Percentiles rank a stretch among this genome's conserved stretches.
These are phyloP conservation scores for Didymellaceae sp. DNA, from an alignment of 2,329 filamentous ascomycete species.

Conservation along the genomic window DNA sequence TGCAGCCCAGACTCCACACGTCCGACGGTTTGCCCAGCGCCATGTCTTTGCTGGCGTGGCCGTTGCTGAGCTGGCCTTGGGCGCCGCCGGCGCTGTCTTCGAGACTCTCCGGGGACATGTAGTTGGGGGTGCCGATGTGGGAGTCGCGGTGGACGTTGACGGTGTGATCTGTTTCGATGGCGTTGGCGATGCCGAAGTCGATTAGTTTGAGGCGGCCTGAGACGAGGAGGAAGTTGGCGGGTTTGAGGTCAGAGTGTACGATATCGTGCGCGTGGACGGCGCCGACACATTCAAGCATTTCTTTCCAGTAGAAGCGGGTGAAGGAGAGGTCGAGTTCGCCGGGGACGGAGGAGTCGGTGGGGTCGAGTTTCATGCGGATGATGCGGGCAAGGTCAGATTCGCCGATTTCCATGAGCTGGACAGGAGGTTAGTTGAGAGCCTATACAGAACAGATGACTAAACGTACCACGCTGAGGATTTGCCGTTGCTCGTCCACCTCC, in stretches of 20 bases:
- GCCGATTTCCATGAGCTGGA: conserved; percentile 92
- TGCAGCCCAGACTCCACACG: conserved; percentile 95
- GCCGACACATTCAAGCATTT: conserved; percentile 96
- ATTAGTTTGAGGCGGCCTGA: conserved; percentile 92
- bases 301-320: conserved; percentile 98
- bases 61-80: conserved; percentile 51
- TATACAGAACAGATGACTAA: conserved; percentile 25
- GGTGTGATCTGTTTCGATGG: conserved; percentile 93
- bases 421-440: conserved; percentile 1
- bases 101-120: conserved; percentile 96
- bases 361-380: conserved; percentile 70
- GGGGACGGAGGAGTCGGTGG: conserved; percentile 56
- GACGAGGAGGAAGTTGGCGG: conserved; percentile 94
- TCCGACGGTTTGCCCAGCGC: conserved; percentile 96
- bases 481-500: conserved; percentile 91
- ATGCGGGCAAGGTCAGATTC: conserved; percentile 92
- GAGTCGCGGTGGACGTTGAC: conserved; percentile 97
- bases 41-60: conserved; percentile 72
- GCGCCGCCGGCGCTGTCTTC: conserved; percentile 77
- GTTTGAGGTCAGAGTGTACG: conserved; percentile 96
- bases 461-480: conserved; percentile 82
- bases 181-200: conserved; percentile 97
- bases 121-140: conserved; percentile 95
- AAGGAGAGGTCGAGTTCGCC: conserved; percentile 82
- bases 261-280: conserved; percentile 90